These are phyloP conservation scores for Dothistroma septosporum DNA, from an alignment of 2,329 filamentous ascomycete species.

Conservation along the genomic window DNA sequence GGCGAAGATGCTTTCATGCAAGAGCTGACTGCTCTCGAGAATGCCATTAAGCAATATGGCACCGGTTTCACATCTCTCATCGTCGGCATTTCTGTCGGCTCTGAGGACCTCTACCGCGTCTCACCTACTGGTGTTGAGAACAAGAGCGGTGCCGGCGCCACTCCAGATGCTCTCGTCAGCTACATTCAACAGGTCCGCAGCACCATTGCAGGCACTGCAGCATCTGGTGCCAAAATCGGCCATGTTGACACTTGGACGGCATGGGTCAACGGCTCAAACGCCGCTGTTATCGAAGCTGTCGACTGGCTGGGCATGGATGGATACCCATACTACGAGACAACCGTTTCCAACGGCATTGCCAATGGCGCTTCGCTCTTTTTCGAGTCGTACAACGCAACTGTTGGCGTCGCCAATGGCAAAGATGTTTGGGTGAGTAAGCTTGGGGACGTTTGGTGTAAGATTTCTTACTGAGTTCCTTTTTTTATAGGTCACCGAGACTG, in stretches of 20 bases:
- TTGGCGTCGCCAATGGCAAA: conserved; percentile 60
- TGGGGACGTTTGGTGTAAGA: neutral
- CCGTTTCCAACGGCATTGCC: conserved; percentile 61
- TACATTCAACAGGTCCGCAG: conserved; percentile 68
- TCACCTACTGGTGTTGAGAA: conserved; percentile 63
- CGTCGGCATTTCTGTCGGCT: conserved; percentile 79
- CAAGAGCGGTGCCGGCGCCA: conserved; percentile 59
- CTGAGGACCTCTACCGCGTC: conserved; percentile 67
- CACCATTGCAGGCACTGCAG: conserved; percentile 58
- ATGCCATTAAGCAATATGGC: conserved; percentile 67
- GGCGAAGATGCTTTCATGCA: conserved; percentile 55
- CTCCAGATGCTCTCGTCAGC: conserved; percentile 58
- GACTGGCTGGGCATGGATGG: conserved; percentile 82
- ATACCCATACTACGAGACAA: conserved; percentile 77
- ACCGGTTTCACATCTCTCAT: conserved; percentile 61
- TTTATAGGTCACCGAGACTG: conserved; percentile 67
- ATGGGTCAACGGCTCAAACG: conserved; percentile 69
- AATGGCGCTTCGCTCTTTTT: conserved; percentile 66
- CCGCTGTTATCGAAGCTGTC: conserved; percentile 60
- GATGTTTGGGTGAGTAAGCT: conserved; percentile 73
- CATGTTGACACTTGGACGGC: conserved; percentile 83
- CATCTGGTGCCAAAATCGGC: conserved; percentile 58
- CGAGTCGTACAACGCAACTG: conserved; percentile 58
- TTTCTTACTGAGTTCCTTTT: neutral
- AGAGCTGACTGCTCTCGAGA: conserved; percentile 68